Evolutionary conservation across 2,329 filamentous ascomycete species (phyloP).

Genomic region (Colletotrichum limetticola): DNA sequence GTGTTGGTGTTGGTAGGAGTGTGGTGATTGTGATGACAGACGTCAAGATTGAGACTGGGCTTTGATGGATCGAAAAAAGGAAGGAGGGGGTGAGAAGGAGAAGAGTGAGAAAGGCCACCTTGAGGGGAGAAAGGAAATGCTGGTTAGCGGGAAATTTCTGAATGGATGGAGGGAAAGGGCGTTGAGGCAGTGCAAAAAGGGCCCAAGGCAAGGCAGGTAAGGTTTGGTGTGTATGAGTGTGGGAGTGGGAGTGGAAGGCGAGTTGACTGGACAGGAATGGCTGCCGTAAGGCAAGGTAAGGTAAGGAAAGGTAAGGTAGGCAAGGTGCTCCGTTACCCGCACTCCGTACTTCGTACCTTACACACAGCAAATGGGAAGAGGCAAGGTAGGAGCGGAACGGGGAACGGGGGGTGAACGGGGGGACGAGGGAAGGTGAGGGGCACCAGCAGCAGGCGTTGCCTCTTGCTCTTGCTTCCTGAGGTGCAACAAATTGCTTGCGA

Average conservation of each 20-base stretch:
- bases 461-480: background rate
- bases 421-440: background rate
- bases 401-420: background rate
- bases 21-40: conserved; percentile 15
- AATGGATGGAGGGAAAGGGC: conserved; percentile 28
- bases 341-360: too few relatives aligned
- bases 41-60: conserved; percentile 14
- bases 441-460: background rate
- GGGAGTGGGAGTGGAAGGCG: conserved; percentile 31
- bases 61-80: conserved; percentile 32
- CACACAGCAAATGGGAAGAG: background rate
- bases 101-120: conserved; percentile 30
- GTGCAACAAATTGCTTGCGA: background rate
- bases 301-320: conserved; percentile 7
- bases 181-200: conserved; percentile 36
- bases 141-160: conserved; percentile 31
- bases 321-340: background rate
- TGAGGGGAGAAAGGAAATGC: conserved; percentile 31
- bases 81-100: conserved; percentile 24
- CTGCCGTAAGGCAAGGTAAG: background rate
- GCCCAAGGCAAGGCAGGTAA: conserved; percentile 27
- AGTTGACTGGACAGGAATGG: conserved; percentile 26
- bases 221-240: conserved; percentile 34
- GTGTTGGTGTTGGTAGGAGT: conserved; percentile 21
- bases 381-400: conserved; percentile 20